Percentiles rank a stretch among this genome's conserved stretches.
Conservation (phyloP, 371 early-diverging fungal genomes). For the Batkoa obscura region DNA sequence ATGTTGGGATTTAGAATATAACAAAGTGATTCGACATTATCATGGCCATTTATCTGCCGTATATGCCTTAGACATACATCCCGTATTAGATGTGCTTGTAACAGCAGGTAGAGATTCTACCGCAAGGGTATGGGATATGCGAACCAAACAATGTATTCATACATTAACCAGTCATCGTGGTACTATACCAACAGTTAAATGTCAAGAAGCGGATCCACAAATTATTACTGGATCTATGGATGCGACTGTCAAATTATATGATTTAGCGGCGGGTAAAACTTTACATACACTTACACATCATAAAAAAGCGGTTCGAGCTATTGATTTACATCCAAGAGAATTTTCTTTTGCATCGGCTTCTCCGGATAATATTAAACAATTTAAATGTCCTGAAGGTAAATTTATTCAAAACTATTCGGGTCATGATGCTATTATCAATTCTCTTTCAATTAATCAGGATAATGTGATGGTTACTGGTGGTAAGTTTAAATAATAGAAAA, state of each 20-base stretch:
- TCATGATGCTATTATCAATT: conserved; percentile 77
- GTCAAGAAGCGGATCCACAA: conserved; percentile 90
- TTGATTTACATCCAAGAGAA: conserved; percentile 79
- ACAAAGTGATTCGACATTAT: conserved; percentile 95
- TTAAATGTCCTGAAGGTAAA: conserved; percentile 83
- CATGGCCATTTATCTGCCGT: conserved; percentile 93
- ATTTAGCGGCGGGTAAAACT: conserved; percentile 88
- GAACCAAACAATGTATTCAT: conserved; percentile 85
- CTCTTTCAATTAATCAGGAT: conserved; percentile 70
- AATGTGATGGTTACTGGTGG: conserved; percentile 87
- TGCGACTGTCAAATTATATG: conserved; percentile 83
- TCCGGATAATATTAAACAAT: conserved; percentile 86
- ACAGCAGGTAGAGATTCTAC: conserved; percentile 90
- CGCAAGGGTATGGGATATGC: conserved; percentile 94
- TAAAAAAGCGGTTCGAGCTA: conserved; percentile 85
- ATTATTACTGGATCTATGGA: conserved; percentile 88
- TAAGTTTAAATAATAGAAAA: conserved; percentile 13
- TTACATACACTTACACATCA: conserved; percentile 90
- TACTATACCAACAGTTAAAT: conserved; percentile 70
- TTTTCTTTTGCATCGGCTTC: conserved; percentile 86
- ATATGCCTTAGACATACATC: conserved; percentile 76
- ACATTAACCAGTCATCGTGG: conserved; percentile 72
- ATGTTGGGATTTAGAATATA: conserved; percentile 95
- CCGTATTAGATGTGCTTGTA: conserved; percentile 80
- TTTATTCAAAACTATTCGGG: conserved; percentile 86